Conservation (phyloP, 371 early-diverging fungal genomes). For the Phascolomyces articulosus region DNA sequence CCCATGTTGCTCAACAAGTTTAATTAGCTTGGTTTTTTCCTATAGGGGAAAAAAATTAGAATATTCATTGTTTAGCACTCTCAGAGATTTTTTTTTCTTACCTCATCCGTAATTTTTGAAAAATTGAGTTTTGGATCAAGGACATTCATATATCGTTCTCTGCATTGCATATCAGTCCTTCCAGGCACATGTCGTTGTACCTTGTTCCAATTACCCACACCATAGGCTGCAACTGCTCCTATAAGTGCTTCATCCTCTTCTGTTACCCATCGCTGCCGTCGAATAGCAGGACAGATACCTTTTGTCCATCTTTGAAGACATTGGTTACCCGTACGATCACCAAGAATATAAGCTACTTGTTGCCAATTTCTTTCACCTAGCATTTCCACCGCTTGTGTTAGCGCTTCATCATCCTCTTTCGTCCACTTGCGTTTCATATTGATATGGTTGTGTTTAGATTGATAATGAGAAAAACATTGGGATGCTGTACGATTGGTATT, state of each 20-base stretch:
- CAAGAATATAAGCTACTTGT: constrained; percentile 67
- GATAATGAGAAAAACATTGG: constrained; percentile 81
- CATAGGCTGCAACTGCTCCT: constrained; percentile 69
- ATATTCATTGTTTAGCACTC: too few species aligned
- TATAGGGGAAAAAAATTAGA: background rate
- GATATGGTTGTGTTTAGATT: constrained; percentile 40
- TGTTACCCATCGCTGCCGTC: constrained; percentile 71
- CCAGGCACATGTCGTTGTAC: constrained; percentile 73
- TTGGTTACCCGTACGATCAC: constrained; percentile 76
- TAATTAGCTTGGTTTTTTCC: constrained; percentile 18
- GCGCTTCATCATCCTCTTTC: constrained; percentile 60
- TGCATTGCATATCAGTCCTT: constrained; percentile 87
- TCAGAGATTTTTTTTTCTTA: constrained; percentile 19
- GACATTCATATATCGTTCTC: constrained; percentile 84
- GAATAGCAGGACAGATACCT: constrained; percentile 74
- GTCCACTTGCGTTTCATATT: constrained; percentile 54
- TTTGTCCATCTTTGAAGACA: constrained; percentile 86
- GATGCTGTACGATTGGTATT: constrained; percentile 75
- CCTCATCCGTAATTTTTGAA: constrained; percentile 60
- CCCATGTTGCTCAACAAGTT: constrained; percentile 27
- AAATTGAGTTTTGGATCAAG: constrained; percentile 65
- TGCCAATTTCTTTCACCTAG: constrained; percentile 73
- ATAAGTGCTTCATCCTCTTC: constrained; percentile 77
- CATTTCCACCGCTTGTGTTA: constrained; percentile 60
- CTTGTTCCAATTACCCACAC: constrained; percentile 77